These are phyloP conservation scores for Botrytis medusae DNA, from an alignment of 2,329 filamentous ascomycete genomes.

Conservation along the genomic window DNA sequence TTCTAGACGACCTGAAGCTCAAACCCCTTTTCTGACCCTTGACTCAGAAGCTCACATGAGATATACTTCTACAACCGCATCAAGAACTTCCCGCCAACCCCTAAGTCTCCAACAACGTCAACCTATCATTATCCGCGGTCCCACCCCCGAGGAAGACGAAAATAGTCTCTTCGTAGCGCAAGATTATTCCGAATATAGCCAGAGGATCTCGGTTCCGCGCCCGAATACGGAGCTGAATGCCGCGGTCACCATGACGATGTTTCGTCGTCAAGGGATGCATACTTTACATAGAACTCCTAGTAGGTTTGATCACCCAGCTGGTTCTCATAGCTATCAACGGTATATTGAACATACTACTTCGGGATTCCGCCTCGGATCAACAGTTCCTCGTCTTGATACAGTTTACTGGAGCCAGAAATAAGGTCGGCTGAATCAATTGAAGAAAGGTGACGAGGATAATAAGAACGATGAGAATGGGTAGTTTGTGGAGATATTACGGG, in stretches of 20 bases:
- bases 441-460: background rate
- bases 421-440: background rate
- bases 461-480: background rate
- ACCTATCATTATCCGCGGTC: background rate
- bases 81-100: background rate
- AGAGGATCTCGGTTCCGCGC: background rate
- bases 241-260: background rate
- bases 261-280: background rate
- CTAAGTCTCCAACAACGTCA: background rate
- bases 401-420: background rate
- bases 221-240: background rate
- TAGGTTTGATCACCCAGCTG: accelerated
- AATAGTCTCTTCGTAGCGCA: background rate
- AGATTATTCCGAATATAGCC: no score
- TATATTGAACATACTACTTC: background rate
- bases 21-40: background rate
- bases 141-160: background rate
- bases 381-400: background rate
- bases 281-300: background rate
- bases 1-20: background rate
- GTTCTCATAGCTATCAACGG: background rate
- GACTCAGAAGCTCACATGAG: background rate
- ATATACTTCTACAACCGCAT: background rate
- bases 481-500: background rate
- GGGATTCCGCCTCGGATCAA: background rate